Base-by-base conservation (phyloP, 1,139 yeast species). In the Blastobotrys niveus region DNA sequence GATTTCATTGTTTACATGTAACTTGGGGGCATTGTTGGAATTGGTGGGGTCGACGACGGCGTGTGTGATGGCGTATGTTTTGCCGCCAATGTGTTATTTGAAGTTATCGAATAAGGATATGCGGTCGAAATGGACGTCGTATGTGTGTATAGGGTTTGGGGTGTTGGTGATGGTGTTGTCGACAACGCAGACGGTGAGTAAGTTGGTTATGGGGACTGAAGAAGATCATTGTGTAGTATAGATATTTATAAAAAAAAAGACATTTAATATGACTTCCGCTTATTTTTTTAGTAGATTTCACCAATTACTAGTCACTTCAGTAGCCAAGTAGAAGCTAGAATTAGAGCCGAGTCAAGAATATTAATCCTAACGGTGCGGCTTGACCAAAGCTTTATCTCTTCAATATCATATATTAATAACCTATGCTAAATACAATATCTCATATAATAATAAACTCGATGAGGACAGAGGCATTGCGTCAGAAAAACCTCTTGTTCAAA, bases 11-110 rank as follows among this genome's bases (percentile, higher is more conserved):
- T 68, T 81, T 48, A 88, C 96, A 0, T 88, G 96, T 59, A 87
- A 89, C 55, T 69, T 89, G 48, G 97, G 97, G 1, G 84, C 91
- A 17, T 82, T 89, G 34, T 70, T 89, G 42, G 97, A 89, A 58
- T 70, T 89, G 6, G 88, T 87, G 26, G 97, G 97, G 1, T 91
- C 96, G 0, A 83, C 95, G 0, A 83, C 95, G 0, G 97, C 96
- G 0, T 85, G 95, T 12, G 70, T 86, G 30, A 82, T 89, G 84
- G 96, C 97, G 0, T 89, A 86, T 58, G 86, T 89, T 18, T 68
- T 89, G 10, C 97, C 97, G 0, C 96, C 96, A 5, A 62, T 82
- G 62, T 88, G 96, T 57, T 84, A 75, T 57, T 64, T 86, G 49
- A 79, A 81, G 51, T 71, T 88, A 52, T 74, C 86, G 0, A 72